These are phyloP conservation scores for Cryphonectria carpinicola DNA, from an alignment of 2,329 filamentous ascomycete genomes.

Conservation along the genomic window DNA sequence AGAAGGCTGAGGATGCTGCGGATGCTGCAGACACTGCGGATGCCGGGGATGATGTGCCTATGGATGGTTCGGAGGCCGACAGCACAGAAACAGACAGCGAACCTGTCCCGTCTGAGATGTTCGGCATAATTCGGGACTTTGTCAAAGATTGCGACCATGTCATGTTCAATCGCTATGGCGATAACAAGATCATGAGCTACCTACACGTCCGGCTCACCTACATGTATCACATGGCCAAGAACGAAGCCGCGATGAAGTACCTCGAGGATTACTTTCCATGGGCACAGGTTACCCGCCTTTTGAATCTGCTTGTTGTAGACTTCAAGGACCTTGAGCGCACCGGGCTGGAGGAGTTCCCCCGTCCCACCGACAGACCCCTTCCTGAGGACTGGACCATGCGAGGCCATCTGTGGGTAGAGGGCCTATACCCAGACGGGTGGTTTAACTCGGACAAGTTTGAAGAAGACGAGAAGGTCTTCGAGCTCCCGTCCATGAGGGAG, in stretches of 20 bases:
- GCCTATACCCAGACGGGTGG: slow-evolving; percentile 62
- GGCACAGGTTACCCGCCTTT: slow-evolving; percentile 41
- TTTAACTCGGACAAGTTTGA: slow-evolving; percentile 63
- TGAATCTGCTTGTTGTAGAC: slow-evolving; percentile 41
- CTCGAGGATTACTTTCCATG: slow-evolving; percentile 49
- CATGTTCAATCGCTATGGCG: slow-evolving; percentile 56
- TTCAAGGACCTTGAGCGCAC: slow-evolving; percentile 41
- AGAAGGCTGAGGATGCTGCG: no score
- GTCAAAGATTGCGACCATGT: slow-evolving; percentile 49
- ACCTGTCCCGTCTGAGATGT: slow-evolving; percentile 32
- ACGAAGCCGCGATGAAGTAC: slow-evolving; percentile 46
- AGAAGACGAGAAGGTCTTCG: slow-evolving; percentile 69
- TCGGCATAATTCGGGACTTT: slow-evolving; percentile 45
- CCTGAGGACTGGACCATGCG: slow-evolving; percentile 72
- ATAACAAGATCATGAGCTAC: slow-evolving; percentile 64
- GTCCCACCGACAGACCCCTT: slow-evolving; percentile 55
- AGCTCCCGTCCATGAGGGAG: slow-evolving; percentile 60
- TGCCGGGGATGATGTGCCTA: slow-evolving; percentile 12
- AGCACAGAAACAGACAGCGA: neutral
- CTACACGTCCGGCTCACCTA: slow-evolving; percentile 67
- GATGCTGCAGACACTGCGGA: no score
- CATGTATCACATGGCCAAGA: slow-evolving; percentile 50
- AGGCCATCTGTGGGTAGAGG: slow-evolving; percentile 63
- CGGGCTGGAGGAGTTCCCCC: slow-evolving; percentile 51
- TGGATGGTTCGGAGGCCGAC: slow-evolving; percentile 12